These are phyloP conservation scores for Solanum chacoense DNA, from an alignment of 305 asterid genomes.

Conservation along the genomic window DNA sequence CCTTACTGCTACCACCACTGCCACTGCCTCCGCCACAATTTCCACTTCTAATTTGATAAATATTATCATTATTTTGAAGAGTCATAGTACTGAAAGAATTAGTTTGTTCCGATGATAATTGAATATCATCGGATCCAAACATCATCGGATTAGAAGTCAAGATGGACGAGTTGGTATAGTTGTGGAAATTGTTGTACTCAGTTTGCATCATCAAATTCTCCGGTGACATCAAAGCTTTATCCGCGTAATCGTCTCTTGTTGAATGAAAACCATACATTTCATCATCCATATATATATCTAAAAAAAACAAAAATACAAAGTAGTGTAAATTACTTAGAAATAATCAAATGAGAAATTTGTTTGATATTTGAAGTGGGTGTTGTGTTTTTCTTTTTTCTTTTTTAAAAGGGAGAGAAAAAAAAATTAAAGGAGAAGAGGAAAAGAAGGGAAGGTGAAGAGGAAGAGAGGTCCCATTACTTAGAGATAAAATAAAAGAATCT, in stretches of 20 bases:
- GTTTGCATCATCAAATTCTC: slow-evolving; percentile 36
- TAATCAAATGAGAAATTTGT: neutral
- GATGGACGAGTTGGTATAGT: neutral
- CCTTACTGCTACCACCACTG: neutral
- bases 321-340: neutral
- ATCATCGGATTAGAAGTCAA: neutral
- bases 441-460: neutral
- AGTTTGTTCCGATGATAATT: neutral
- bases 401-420: neutral
- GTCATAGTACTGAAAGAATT: neutral
- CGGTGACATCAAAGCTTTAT: slow-evolving; percentile 47
- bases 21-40: neutral
- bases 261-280: slow-evolving; percentile 40
- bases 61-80: neutral
- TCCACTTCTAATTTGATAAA: neutral
- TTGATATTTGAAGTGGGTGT: neutral
- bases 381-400: neutral
- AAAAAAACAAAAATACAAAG: neutral
- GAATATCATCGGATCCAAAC: slow-evolving; percentile 22
- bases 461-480: neutral
- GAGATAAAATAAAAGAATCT: neutral
- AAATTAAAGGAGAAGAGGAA: neutral
- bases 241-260: slow-evolving; percentile 28
- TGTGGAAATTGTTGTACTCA: slow-evolving; percentile 20
- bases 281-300: slow-evolving; percentile 11